A percentile compares a stretch with the other conserved stretches of the same genome.
Conservation (phyloP, 441 rosid genomes). For the Gossypium trilobum region DNA sequence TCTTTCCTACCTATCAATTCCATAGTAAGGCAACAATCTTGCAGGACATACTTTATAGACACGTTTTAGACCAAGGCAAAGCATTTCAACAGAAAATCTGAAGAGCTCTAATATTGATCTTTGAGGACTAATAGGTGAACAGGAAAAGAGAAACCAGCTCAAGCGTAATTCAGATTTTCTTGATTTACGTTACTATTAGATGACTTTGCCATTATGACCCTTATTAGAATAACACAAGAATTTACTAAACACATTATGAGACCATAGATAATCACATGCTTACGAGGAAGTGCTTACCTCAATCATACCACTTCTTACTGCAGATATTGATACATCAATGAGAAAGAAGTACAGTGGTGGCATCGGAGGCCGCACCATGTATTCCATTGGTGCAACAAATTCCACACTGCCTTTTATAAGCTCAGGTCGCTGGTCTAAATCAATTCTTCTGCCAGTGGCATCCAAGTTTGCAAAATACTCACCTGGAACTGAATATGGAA, state of each 20-base stretch:
- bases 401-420: constrained; percentile 91
- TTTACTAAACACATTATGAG: constrained; percentile 7
- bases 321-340: constrained; percentile 85
- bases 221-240: neutral
- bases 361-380: constrained; percentile 99
- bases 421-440: constrained; percentile 92
- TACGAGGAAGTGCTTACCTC: constrained; percentile 55
- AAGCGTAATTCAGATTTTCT: neutral
- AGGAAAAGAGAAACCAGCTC: neutral
- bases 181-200: neutral
- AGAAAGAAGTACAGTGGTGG: constrained; percentile 92
- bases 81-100: neutral
- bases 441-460: constrained; percentile 84
- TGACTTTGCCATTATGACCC: neutral
- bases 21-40: neutral
- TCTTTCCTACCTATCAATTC: neutral
- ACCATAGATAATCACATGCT: constrained; percentile 12
- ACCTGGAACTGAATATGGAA: constrained; percentile 63
- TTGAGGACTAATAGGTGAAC: neutral
- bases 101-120: neutral
- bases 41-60: neutral
- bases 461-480: constrained; percentile 91
- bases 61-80: neutral
- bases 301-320: constrained; percentile 85
- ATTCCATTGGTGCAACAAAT: constrained; percentile 94